Evolutionary conservation across 1,284 basidiomycete genomes (phyloP), one percentile per base, ranked within the genome.

Genomic region (Cryptococcus sp.): DNA sequence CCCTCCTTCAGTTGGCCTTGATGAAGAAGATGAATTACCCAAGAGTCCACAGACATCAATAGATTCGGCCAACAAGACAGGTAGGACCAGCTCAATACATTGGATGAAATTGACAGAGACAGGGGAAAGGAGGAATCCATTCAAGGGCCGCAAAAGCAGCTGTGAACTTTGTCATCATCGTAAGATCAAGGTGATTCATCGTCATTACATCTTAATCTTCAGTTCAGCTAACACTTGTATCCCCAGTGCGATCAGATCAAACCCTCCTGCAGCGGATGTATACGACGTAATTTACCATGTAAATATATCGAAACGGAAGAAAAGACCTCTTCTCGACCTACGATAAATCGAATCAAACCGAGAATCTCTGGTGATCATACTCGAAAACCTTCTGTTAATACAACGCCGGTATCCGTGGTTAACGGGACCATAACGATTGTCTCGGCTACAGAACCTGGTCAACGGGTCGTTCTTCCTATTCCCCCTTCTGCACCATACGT

Each of bases 141-240:
- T 23, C 23, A 23, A 23, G 23, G 23, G 23, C 23, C 23, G 23
- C 23, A 73, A 73, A 60, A 67, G 64, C 45, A 69, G 67, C 43
- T 73, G 71, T 50, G 67, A 67, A 42, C 49, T 70, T 15, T 73
- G 71, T 60, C 70, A 71, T 58, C 65, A 67, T 58, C 58, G 71
- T 44, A 73, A 73, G 56, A 73, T 73, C 59, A 66, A 66, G 58
- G 71, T 69, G 52, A 46, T 69, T 63, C 33, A 4, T 35, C 15
- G 51, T 44, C 3, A 36, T 44, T 23, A 13, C 46, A 33, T 30
- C 15, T 30, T 44, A n/a, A 10, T 10, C 13, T 23, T 52, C 36
- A 46, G 5, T 32, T 11, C 46, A 31, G n/a, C 30, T 32, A 35
- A 37, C 23, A 42, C 55, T 51, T 42, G 58, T 50, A 36, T 36